Conservation (phyloP, 2,329 filamentous ascomycete genomes). For the Colletotrichum eleusines region DNA sequence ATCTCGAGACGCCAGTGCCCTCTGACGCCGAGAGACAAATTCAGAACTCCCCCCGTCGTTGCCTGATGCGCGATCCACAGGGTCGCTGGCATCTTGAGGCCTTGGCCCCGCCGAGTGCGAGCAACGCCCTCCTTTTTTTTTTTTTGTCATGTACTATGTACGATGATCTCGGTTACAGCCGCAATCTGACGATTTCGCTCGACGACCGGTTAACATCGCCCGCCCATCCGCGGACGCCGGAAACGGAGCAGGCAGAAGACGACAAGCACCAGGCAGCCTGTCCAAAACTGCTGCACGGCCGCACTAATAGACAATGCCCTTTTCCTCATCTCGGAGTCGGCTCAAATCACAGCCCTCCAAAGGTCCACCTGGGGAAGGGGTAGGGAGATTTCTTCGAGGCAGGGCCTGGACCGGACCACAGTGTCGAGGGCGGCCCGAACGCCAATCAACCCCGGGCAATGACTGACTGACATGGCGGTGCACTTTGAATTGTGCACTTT, state of each 20-base stretch:
- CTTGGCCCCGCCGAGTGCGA: not conserved
- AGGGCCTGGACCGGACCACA: conserved; percentile 4
- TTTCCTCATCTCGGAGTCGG: conserved; percentile 28
- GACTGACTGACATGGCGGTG: conserved; percentile 8
- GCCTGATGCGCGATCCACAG: conserved; percentile 7
- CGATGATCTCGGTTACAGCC: conserved; percentile 15
- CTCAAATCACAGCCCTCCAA: conserved; percentile 9
- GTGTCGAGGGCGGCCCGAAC: conserved; percentile 17
- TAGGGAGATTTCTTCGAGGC: not conserved
- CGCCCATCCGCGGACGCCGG: not conserved
- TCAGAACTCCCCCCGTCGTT: not conserved
- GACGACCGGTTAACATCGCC: not conserved
- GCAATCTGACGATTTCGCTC: conserved; percentile 3
- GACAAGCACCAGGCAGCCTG: no score
- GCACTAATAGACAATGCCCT: not conserved
- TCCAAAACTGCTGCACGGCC: conserved; percentile 1
- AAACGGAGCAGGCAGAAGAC: not conserved
- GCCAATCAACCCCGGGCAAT: conserved; percentile 24
- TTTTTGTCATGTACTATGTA: no score
- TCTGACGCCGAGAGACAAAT: conserved; percentile 17
- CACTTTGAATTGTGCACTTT: not conserved
- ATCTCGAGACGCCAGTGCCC: not conserved
- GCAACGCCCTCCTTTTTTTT: conserved; percentile 3
- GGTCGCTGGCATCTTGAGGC: not conserved
- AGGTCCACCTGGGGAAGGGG: no score